Evolutionary conservation across 1,284 basidiomycete species (phyloP).

Genomic region (Ustilago sp.): DNA sequence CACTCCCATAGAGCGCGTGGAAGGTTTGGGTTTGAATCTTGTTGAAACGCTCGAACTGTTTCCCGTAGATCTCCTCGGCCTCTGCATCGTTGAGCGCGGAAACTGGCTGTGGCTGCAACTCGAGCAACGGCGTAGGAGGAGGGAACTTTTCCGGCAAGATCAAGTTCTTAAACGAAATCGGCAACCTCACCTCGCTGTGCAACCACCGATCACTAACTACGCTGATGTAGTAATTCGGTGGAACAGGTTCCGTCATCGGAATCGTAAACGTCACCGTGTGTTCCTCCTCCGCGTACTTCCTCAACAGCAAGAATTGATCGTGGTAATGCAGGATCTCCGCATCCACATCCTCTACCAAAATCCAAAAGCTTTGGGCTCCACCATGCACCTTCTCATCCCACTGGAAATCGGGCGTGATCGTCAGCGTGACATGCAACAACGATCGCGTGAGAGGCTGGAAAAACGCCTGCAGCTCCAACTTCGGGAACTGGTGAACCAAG

Average conservation of each 20-base stretch:
- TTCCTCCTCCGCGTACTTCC: constrained; percentile 87
- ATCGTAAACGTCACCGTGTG: constrained; percentile 94
- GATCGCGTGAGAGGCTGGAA: constrained; percentile 65
- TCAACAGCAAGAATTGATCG: constrained; percentile 89
- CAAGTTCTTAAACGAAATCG: constrained; percentile 97
- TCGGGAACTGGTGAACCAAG: constrained; percentile 97
- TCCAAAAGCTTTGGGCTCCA: constrained; percentile 84
- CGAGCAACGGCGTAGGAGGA: constrained; percentile 88
- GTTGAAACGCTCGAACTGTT: constrained; percentile 85
- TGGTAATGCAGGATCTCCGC: constrained; percentile 95
- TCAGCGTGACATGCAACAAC: constrained; percentile 65
- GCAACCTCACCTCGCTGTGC: constrained; percentile 91
- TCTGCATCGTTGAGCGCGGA: constrained; percentile 91
- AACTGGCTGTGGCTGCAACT: constrained; percentile 89
- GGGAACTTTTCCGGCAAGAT: constrained; percentile 98
- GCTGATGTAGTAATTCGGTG: constrained; percentile 97
- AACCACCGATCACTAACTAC: constrained; percentile 95
- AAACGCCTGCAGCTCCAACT: constrained; percentile 79
- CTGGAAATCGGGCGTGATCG: constrained; percentile 91
- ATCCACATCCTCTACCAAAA: constrained; percentile 95
- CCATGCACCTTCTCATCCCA: constrained; percentile 98
- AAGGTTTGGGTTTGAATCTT: constrained; percentile 99
- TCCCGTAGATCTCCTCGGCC: constrained; percentile 82
- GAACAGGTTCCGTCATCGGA: constrained; percentile 94
- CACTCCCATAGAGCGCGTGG: constrained; percentile 94